These are phyloP conservation scores for Gleditsia sinensis DNA, from an alignment of 306 rosid genomes.

Conservation along the genomic window DNA sequence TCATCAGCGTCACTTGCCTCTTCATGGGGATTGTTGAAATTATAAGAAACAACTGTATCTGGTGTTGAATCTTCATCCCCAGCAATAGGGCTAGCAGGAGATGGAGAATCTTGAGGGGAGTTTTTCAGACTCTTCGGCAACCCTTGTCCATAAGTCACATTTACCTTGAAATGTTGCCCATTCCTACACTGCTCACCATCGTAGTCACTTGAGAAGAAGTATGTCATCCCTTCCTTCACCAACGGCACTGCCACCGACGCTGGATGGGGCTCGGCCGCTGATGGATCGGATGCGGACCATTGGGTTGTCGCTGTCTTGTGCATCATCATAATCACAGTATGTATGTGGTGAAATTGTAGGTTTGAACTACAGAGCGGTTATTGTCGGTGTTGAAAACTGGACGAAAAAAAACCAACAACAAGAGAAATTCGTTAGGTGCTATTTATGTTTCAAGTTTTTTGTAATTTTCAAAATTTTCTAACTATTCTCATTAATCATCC, in stretches of 20 bases:
- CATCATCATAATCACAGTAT: conserved; percentile 67
- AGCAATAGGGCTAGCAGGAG: conserved; percentile 55
- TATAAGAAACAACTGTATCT: conserved; percentile 79
- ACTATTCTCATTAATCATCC: too few relatives aligned
- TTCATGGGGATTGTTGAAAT: conserved; percentile 62
- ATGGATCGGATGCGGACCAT: conserved; percentile 67
- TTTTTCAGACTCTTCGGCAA: conserved; percentile 49
- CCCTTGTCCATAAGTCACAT: conserved; percentile 78
- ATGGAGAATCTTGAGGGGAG: conserved; percentile 51
- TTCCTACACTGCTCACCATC: conserved; percentile 86
- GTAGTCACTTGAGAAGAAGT: conserved; percentile 81
- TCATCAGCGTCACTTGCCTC: conserved; percentile 30
- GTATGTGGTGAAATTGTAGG: conserved; percentile 76
- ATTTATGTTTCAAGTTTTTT: too few relatives aligned
- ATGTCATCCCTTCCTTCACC: conserved; percentile 63
- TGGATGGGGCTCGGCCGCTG: conserved; percentile 46
- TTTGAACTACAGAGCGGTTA: conserved; percentile 75
- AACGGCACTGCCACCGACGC: conserved; percentile 70
- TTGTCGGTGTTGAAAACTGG: conserved; percentile 86
- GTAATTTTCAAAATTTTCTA: too few relatives aligned
- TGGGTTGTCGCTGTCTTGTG: conserved; percentile 66
- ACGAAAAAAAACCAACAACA: conserved; percentile 11
- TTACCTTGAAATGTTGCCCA: conserved; percentile 73
- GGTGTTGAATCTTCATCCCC: conserved; percentile 73
- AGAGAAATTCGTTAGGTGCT: not conserved